phyloP scores from a whole-genome alignment of 1,284 basidiomycete genomes.

The Ceratobasidium sp. region DNA sequence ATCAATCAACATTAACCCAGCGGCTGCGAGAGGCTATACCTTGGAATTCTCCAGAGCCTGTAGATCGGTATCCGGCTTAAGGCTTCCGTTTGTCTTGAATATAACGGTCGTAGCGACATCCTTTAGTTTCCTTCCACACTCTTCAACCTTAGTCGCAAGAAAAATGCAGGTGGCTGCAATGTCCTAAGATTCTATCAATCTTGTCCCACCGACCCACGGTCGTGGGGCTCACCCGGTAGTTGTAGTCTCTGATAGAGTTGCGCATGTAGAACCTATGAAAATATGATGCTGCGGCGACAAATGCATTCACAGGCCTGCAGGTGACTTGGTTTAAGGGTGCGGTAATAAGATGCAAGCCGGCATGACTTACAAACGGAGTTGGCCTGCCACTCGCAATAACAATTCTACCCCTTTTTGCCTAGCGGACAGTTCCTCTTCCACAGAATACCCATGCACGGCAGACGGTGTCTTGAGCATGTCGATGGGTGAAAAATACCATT shows the following conservation, averaged over 20 bases:
- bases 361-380: constrained; percentile 36
- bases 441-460: constrained; percentile 24
- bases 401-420: constrained; percentile 40
- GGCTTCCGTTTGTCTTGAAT: constrained; percentile 61
- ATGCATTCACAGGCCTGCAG: constrained; percentile 71
- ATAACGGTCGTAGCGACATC: constrained; percentile 80
- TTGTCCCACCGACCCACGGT: constrained; percentile 41
- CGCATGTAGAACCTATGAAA: constrained; percentile 97
- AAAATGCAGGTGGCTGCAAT: constrained; percentile 90
- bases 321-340: constrained; percentile 19
- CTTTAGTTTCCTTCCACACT: constrained; percentile 83
- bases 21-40: constrained; percentile 54
- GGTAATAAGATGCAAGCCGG: background rate
- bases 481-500: constrained; percentile 40
- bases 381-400: constrained; percentile 32
- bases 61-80: constrained; percentile 44
- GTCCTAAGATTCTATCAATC: constrained; percentile 60
- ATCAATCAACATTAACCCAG: constrained; percentile 1
- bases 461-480: constrained; percentile 39
- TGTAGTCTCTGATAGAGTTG: constrained; percentile 67
- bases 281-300: constrained; percentile 86
- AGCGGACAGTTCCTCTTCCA: constrained; percentile 37
- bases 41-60: constrained; percentile 57
- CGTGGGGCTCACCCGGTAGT: constrained; percentile 61
- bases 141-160: constrained; percentile 89